Evolutionary conservation across 495 filamentous ascomycete species (phyloP).

Genomic region (Lichenothelia convexa): DNA sequence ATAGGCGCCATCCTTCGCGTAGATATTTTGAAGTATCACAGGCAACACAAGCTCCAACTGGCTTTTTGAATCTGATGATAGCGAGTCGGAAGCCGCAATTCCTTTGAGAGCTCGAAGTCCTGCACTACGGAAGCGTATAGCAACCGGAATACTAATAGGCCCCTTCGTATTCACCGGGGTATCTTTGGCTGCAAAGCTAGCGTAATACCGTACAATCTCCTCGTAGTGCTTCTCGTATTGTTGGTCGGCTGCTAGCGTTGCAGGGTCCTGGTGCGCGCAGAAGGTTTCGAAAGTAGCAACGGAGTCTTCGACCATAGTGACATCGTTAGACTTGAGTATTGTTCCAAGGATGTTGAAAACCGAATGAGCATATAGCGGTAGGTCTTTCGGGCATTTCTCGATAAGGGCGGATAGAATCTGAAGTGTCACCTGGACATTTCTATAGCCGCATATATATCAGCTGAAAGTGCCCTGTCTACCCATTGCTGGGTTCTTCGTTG

Average conservation of each 20-base stretch:
- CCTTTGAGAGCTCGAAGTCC: conserved; percentile 65
- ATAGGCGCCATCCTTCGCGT: conserved; percentile 52
- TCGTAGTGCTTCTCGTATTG: conserved; percentile 68
- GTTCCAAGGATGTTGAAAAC: conserved; percentile 62
- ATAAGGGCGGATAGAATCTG: conserved; percentile 76
- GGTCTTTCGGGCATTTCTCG: conserved; percentile 75
- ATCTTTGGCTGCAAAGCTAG: conserved; percentile 50
- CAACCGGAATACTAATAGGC: conserved; percentile 46
- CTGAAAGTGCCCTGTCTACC: too few species aligned
- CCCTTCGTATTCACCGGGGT: conserved; percentile 25
- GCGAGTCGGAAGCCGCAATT: conserved; percentile 56
- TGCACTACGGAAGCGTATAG: conserved; percentile 67
- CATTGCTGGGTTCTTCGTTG: too few species aligned
- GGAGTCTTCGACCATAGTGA: conserved; percentile 77
- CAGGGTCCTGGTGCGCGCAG: conserved; percentile 61
- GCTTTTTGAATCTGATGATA: conserved; percentile 52
- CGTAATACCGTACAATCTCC: conserved; percentile 57
- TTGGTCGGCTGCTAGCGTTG: conserved; percentile 61
- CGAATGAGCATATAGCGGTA: conserved; percentile 67
- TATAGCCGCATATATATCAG: conserved; percentile 22
- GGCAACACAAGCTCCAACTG: conserved; percentile 62
- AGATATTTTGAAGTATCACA: conserved; percentile 68
- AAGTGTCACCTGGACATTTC: conserved; percentile 83
- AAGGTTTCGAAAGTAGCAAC: conserved; percentile 68
- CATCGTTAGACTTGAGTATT: conserved; percentile 61